Evolutionary conservation across 768 basidiomycete species (phyloP), one percentile per base, ranked within the genome.

Genomic region (Coprinopsis sp.): DNA sequence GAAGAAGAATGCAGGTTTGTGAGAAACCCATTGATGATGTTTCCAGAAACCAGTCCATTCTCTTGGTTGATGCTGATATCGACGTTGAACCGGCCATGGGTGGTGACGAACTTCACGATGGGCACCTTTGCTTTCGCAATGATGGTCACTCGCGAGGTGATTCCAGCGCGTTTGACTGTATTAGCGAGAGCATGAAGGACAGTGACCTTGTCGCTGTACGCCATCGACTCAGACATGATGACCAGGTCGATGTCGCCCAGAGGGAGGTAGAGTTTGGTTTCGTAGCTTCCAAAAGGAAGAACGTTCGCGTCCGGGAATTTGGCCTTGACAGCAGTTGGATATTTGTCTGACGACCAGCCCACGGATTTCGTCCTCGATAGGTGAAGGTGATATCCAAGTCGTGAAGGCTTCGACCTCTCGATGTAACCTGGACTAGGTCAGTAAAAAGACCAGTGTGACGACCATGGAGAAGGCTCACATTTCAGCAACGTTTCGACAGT

Each of bases 181-280:
- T 80, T 80, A 8, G 92, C 90, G 27, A 99, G 76, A 3, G 81
- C 76, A 41, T 84, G 80, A 6, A 98, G 75, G 24, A 88, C 84
- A 40, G 71, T 70, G 44, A 78, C 70, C 67, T 81, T 85, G 58
- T 85, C 73, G 53, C 74, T 79, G 50, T 77, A 78, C 22, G 81
- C 85, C 79, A 94, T 87, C 4, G 76, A 73, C 4, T 80, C 65
- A 1, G 85, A 92, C n/a, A 88, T 60, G 52, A 97, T 78, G 46
- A 98, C 94, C 7, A 97, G 74, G 60, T 99, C 96, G 55, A 98
- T 96, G 63, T 98, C 96, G 22, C 95, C 94, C 43, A 79, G 70
- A 3, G 96, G 95, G 18, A 98, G 76, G 63, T 98, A 99, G 12
- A 98, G 70, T 58, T 91, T 91, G 5, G 95, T 98, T 60, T 88